Percentiles rank a stretch among this genome's conserved stretches.
Conservation (phyloP, 305 asterid genomes). For the Solanum hybrid region DNA sequence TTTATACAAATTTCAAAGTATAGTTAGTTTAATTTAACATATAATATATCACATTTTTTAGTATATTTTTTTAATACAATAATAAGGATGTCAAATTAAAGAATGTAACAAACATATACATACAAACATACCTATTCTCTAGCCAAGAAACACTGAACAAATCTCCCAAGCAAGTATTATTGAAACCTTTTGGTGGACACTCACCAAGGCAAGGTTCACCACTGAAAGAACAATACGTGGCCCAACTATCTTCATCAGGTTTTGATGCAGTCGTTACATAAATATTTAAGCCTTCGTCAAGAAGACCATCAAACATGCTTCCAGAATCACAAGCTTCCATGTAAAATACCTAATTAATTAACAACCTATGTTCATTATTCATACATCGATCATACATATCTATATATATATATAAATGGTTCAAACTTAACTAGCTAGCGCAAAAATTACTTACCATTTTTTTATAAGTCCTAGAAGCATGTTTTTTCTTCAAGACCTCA, state of each 20-base stretch:
- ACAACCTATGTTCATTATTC: background rate
- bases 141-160: constrained; percentile 32
- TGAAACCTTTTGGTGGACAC: constrained; percentile 7
- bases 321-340: constrained; percentile 38
- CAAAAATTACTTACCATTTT: constrained; percentile 18
- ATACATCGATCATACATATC: no score
- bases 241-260: constrained; percentile 20
- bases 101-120: background rate
- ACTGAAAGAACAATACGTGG: constrained; percentile 17
- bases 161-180: constrained; percentile 23
- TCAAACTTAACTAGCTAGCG: background rate
- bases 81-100: background rate
- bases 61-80: no score
- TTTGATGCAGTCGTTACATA: constrained; percentile 31
- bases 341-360: constrained; percentile 23
- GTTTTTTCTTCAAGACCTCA: constrained; percentile 20
- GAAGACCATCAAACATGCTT: constrained; percentile 37
- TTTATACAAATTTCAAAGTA: background rate
- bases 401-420: background rate
- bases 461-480: constrained; percentile 10
- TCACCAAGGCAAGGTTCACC: background rate
- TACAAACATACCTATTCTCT: constrained; percentile 19
- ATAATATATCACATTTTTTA: no score
- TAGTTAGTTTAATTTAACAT: background rate
- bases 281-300: constrained; percentile 17